A percentile compares a stretch with the other conserved stretches of the same genome.
These are phyloP conservation scores for Rosa hybrid DNA, from an alignment of 331 rosid genomes.

Conservation along the genomic window DNA sequence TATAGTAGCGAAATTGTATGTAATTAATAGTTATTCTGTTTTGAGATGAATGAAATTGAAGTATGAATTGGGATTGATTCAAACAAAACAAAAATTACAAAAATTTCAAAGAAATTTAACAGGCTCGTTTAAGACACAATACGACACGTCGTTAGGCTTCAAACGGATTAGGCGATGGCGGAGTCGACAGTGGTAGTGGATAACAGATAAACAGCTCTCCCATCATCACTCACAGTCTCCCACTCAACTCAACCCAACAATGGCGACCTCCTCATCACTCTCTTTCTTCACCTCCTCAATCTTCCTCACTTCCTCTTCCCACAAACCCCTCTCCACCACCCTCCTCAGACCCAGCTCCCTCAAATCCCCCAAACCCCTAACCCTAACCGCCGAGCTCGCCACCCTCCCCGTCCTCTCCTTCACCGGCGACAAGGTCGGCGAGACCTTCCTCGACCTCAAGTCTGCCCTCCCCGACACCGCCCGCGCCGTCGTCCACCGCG, in stretches of 20 bases:
- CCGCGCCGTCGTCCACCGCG: slow-evolving; percentile 94
- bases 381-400: slow-evolving; percentile 53
- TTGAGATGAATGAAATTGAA: too few relatives aligned
- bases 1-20: too few relatives aligned
- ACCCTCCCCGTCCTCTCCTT: slow-evolving; percentile 79
- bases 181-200: neutral
- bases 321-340: slow-evolving; percentile 8
- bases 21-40: too few relatives aligned
- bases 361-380: slow-evolving; percentile 11
- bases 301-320: slow-evolving; percentile 43
- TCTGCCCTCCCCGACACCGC: slow-evolving; percentile 80
- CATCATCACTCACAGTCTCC: neutral
- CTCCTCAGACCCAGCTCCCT: slow-evolving; percentile 25
- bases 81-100: too few relatives aligned
- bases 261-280: slow-evolving; percentile 54
- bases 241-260: slow-evolving; percentile 23
- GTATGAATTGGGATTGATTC: too few relatives aligned
- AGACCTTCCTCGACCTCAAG: slow-evolving; percentile 65
- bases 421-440: slow-evolving; percentile 73
- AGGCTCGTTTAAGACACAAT: too few relatives aligned
- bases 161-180: neutral
- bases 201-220: neutral
- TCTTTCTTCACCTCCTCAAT: slow-evolving; percentile 59
- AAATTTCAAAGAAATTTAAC: too few relatives aligned
- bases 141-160: neutral